Evolutionary conservation across 768 basidiomycete species (phyloP).

Genomic region (Suillus paluster): DNA sequence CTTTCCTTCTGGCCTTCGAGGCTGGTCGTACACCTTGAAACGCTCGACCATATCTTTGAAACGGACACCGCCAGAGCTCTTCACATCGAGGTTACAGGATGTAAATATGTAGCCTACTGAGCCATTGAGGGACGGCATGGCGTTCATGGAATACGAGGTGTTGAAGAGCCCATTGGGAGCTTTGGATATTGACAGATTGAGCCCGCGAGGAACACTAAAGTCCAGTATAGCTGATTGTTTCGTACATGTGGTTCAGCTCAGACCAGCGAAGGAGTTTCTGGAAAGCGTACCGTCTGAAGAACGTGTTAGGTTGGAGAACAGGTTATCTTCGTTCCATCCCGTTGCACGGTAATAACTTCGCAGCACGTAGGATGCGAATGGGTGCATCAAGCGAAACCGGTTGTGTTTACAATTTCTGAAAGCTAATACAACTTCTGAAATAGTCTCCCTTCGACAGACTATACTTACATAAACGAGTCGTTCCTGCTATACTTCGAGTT

Average conservation of each 20-base stretch:
- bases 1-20: conserved; percentile 75
- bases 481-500: no score
- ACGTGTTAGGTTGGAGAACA: conserved; percentile 88
- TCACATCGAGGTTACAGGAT: conserved; percentile 79
- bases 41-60: conserved; percentile 92
- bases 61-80: conserved; percentile 67
- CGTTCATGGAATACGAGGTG: conserved; percentile 91
- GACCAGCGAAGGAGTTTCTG: conserved; percentile 4
- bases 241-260: conserved; percentile 8
- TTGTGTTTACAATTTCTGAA: no score
- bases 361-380: conserved; percentile 86
- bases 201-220: conserved; percentile 83
- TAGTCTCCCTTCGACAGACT: no score
- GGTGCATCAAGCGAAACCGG: conserved; percentile 58
- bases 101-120: conserved; percentile 94
- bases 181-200: conserved; percentile 82
- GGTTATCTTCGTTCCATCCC: conserved; percentile 96
- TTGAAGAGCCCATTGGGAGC: conserved; percentile 88
- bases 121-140: conserved; percentile 90
- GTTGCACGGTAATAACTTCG: conserved; percentile 91
- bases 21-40: conserved; percentile 84
- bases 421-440: no score
- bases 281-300: conserved; percentile 75
- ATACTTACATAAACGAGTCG: no score
- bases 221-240: conserved; percentile 77